phyloP scores from a whole-genome alignment of 345 rosid genomes.

The Camelina hispida region DNA sequence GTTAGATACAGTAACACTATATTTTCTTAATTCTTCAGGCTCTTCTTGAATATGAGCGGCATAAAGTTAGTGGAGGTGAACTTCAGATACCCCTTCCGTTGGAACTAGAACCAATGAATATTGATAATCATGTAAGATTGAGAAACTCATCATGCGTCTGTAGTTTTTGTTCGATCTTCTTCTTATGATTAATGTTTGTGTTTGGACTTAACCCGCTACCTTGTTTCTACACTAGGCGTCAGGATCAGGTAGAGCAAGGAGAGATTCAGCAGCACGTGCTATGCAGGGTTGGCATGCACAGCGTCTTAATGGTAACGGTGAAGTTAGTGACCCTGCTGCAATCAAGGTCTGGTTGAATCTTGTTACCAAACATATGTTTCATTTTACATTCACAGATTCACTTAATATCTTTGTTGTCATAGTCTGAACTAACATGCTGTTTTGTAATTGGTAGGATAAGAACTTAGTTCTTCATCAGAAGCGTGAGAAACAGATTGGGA shows the following conservation, averaged over 20 bases:
- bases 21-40: slow-evolving; percentile 54
- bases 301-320: slow-evolving; percentile 73
- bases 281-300: slow-evolving; percentile 98
- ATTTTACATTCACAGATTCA: slow-evolving; percentile 25
- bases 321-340: slow-evolving; percentile 65
- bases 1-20: background rate
- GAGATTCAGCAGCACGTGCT: slow-evolving; percentile 93
- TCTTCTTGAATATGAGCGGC: slow-evolving; percentile 91
- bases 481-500: slow-evolving; percentile 80
- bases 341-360: slow-evolving; percentile 50
- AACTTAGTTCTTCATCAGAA: slow-evolving; percentile 62
- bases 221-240: slow-evolving; percentile 49
- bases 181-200: slow-evolving; percentile 5
- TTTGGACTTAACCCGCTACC: slow-evolving; percentile 23
- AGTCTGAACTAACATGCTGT: slow-evolving; percentile 35
- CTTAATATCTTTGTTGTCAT: background rate
- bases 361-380: slow-evolving; percentile 29
- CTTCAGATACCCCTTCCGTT: slow-evolving; percentile 55
- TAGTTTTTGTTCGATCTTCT: slow-evolving; percentile 15
- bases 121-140: slow-evolving; percentile 65
- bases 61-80: slow-evolving; percentile 68
- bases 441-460: slow-evolving; percentile 58
- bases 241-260: slow-evolving; percentile 79
- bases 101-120: slow-evolving; percentile 54
- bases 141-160: slow-evolving; percentile 5